Evolutionary conservation across 2,329 filamentous ascomycete genomes (phyloP).

Genomic region (Fusarium penzigii): DNA sequence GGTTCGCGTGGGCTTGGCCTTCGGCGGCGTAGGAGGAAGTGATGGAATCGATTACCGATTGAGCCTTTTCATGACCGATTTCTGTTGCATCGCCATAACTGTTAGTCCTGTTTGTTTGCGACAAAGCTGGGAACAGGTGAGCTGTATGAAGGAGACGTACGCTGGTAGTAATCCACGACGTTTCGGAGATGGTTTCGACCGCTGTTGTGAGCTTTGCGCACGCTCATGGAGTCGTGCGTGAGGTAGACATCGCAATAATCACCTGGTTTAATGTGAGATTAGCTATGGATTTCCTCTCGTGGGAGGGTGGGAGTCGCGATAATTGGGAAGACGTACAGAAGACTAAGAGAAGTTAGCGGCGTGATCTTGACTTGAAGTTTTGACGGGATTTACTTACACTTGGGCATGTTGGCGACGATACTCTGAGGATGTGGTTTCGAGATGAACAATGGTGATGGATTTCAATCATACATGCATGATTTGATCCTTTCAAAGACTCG

Average conservation of each 20-base stretch:
- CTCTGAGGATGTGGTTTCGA: conserved; percentile 10
- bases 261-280: conserved; percentile 46
- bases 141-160: conserved; percentile 46
- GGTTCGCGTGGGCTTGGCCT: conserved; percentile 84
- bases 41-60: conserved; percentile 97
- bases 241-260: conserved; percentile 99
- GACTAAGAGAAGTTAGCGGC: conserved; percentile 31
- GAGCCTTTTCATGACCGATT: conserved; percentile 97
- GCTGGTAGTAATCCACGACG: conserved; percentile 98
- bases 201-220: conserved; percentile 97
- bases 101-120: neutral
- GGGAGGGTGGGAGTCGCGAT: conserved; percentile 7
- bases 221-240: conserved; percentile 99
- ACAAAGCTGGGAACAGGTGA: neutral
- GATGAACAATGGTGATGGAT: conserved; percentile 11
- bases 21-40: conserved; percentile 94
- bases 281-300: conserved; percentile 18
- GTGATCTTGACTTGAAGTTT: neutral
- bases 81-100: conserved; percentile 52
- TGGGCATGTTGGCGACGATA: conserved; percentile 68
- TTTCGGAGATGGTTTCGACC: conserved; percentile 96
- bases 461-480: conserved; percentile 1
- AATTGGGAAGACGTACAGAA: conserved; percentile 21
- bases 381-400: conserved; percentile 65
- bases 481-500: neutral